Evolutionary conservation across 371 early-diverging fungal species (phyloP).

Genomic region (Zopfochytrium polystomum): DNA sequence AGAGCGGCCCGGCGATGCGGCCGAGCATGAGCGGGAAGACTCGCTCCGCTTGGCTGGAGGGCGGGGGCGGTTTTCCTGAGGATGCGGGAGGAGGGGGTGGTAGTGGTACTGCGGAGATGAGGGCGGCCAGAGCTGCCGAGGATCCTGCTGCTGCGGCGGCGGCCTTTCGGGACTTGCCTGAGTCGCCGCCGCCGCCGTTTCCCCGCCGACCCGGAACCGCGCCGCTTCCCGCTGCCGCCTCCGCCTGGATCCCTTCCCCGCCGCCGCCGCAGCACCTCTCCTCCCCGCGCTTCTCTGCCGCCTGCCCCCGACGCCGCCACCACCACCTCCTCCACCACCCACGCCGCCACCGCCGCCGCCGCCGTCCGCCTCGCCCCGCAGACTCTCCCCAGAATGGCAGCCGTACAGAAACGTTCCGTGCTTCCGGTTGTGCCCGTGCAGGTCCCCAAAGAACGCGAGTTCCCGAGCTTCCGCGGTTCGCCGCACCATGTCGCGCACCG

Average conservation of each 20-base stretch:
- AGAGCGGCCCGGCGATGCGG: slow-evolving; percentile 23
- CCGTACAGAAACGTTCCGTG: slow-evolving; percentile 49
- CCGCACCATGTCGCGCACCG: slow-evolving; percentile 11
- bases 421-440: slow-evolving; percentile 50
- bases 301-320: background rate
- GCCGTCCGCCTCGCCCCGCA: slow-evolving; percentile 17
- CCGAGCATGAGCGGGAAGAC: slow-evolving; percentile 39
- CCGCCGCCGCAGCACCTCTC: too few relatives aligned
- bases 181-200: background rate
- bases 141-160: background rate
- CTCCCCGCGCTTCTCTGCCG: background rate
- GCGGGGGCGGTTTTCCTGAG: slow-evolving; percentile 1
- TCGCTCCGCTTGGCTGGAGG: slow-evolving; percentile 6
- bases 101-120: background rate
- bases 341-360: background rate
- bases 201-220: background rate
- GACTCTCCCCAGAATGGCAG: slow-evolving; percentile 25
- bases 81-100: slow-evolving; percentile 1
- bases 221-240: slow-evolving; percentile 2
- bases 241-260: too few relatives aligned
- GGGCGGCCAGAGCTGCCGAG: background rate
- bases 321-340: too few relatives aligned
- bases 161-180: background rate
- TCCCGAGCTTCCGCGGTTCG: slow-evolving; percentile 5
- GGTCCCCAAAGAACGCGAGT: slow-evolving; percentile 34